phyloP scores from a whole-genome alignment of 148 eudicot genomes.

The Rhododendron williamsianum region DNA sequence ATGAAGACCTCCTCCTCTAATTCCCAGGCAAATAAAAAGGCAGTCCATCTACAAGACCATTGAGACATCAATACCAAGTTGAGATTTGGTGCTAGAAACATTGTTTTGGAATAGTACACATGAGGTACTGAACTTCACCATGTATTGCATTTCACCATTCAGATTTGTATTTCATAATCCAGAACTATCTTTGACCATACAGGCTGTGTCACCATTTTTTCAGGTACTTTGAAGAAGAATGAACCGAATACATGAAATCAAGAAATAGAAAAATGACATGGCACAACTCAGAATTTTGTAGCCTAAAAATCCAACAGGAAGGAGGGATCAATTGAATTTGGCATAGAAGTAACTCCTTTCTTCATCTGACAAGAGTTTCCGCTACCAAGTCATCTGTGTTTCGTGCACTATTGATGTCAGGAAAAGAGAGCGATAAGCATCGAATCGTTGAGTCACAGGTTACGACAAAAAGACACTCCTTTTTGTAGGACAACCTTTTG shows the following conservation, averaged over 20 bases:
- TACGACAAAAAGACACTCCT: neutral
- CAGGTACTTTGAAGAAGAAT: neutral
- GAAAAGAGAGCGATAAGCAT: neutral
- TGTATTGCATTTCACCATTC: neutral
- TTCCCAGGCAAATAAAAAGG: neutral
- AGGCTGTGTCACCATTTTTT: neutral
- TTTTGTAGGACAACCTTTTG: neutral
- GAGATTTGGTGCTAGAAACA: neutral
- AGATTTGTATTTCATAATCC: neutral
- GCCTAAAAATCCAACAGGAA: conserved; percentile 5
- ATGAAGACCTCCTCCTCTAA: neutral
- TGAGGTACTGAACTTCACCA: neutral
- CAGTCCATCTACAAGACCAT: neutral
- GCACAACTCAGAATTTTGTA: neutral
- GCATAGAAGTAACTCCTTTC: neutral
- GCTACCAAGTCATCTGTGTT: too few relatives aligned
- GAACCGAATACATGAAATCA: neutral
- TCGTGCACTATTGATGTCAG: too few relatives aligned
- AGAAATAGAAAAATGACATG: neutral
- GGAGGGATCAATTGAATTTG: neutral
- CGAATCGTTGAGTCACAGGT: neutral
- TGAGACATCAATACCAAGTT: neutral
- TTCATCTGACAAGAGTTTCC: neutral
- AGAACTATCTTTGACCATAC: neutral
- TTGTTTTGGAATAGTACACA: too few relatives aligned